Percentiles rank a stretch among this genome's conserved stretches.
phyloP scores from a whole-genome alignment of 148 eudicot genomes.

The Rhododendron griersonianum region DNA sequence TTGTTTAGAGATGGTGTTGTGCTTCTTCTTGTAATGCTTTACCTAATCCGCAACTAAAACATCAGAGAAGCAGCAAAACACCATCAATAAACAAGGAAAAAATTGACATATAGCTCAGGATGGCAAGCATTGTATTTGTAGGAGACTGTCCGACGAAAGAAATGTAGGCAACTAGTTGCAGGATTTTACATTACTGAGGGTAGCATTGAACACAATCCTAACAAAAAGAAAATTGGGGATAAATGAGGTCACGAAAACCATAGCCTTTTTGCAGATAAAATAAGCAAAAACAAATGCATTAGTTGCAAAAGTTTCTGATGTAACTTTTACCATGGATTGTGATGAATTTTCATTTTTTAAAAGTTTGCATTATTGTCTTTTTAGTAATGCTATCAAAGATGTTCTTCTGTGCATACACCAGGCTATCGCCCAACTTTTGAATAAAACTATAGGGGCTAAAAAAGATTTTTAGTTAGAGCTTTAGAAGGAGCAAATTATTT shows the following conservation, averaged over 20 bases:
- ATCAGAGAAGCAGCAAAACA: background rate
- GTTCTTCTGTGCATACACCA: background rate
- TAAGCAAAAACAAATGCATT: background rate
- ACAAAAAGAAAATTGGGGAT: background rate
- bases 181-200: background rate
- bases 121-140: background rate
- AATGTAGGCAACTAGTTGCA: background rate
- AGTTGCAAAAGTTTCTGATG: background rate
- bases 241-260: background rate
- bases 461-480: background rate
- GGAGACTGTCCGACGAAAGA: background rate
- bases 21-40: background rate
- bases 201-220: background rate
- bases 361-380: background rate
- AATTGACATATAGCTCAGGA: background rate
- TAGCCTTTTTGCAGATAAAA: background rate
- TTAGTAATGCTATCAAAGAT: background rate
- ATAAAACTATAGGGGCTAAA: background rate
- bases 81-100: background rate
- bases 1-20: background rate
- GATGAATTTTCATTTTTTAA: background rate
- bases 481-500: background rate
- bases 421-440: background rate
- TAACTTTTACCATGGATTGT: background rate
- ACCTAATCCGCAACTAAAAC: background rate